Evolutionary conservation across 257 asterid species (phyloP).

Genomic region (Capsicum rhomboideum): DNA sequence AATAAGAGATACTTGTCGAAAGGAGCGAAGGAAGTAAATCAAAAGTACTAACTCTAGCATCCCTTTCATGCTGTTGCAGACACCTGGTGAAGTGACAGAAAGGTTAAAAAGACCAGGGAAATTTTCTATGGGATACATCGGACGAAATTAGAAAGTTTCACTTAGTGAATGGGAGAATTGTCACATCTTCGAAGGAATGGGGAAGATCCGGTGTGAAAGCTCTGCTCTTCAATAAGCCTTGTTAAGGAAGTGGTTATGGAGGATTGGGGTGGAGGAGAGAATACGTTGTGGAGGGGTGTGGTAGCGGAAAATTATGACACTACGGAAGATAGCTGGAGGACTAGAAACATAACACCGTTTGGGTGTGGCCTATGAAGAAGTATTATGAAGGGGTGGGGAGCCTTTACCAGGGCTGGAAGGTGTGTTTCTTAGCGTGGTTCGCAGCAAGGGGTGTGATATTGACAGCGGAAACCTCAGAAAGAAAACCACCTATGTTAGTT

Average conservation of each 20-base stretch:
- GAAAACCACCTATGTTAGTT: not conserved
- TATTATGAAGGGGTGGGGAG: not conserved
- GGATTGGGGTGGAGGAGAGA: not conserved
- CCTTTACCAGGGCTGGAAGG: not conserved
- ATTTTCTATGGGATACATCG: not conserved
- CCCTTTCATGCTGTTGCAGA: not conserved
- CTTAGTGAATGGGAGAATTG: not conserved
- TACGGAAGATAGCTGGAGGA: not conserved
- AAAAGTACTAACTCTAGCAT: not conserved
- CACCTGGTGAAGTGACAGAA: not conserved
- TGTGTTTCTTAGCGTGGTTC: not conserved
- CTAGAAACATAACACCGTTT: not conserved
- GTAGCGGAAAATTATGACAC: not conserved
- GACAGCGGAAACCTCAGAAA: not conserved
- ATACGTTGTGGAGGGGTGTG: not conserved
- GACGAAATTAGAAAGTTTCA: not conserved
- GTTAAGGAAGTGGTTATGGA: not conserved
- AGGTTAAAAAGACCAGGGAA: not conserved
- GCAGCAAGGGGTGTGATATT: not conserved
- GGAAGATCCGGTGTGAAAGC: not conserved
- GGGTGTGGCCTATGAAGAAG: not conserved
- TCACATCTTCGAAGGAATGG: not conserved
- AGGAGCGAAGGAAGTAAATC: not conserved
- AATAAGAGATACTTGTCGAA: not conserved
- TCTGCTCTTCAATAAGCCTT: not conserved